Conservation (phyloP, 2,329 filamentous ascomycete species). For the Xylariaceae sp. region DNA sequence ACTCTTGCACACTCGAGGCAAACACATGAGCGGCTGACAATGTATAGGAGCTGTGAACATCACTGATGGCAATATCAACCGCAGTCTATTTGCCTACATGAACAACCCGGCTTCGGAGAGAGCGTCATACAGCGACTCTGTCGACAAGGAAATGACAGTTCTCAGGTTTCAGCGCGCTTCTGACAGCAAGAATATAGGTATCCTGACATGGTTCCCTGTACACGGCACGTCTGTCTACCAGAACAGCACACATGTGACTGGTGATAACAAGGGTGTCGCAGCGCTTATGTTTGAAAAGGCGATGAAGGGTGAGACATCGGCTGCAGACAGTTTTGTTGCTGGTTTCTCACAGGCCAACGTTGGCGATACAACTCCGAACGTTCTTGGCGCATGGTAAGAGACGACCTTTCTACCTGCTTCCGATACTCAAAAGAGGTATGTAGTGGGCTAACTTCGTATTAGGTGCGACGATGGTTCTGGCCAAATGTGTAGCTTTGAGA, state of each 20-base stretch:
- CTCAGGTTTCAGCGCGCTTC: conserved; percentile 66
- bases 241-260: conserved; percentile 83
- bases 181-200: conserved; percentile 69
- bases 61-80: conserved; percentile 70
- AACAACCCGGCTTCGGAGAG: conserved; percentile 74
- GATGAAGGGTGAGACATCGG: conserved; percentile 47
- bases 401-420: not conserved
- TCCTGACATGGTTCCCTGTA: conserved; percentile 84
- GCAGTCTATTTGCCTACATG: conserved; percentile 78
- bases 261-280: conserved; percentile 91
- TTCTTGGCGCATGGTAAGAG: conserved; percentile 63
- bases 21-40: conserved; percentile 4
- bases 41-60: conserved; percentile 50
- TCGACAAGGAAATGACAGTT: conserved; percentile 74
- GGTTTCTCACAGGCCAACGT: conserved; percentile 90
- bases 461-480: conserved; percentile 74
- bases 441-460: conserved; percentile 3
- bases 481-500: conserved; percentile 62
- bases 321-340: conserved; percentile 67
- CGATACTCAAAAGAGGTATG: not conserved
- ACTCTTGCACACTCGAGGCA: not conserved
- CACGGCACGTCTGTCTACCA: conserved; percentile 86
- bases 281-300: conserved; percentile 76
- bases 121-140: conserved; percentile 32
- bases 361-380: conserved; percentile 82